These are phyloP conservation scores for Candida easanensis DNA, from an alignment of 805 yeast genomes.

Conservation along the genomic window DNA sequence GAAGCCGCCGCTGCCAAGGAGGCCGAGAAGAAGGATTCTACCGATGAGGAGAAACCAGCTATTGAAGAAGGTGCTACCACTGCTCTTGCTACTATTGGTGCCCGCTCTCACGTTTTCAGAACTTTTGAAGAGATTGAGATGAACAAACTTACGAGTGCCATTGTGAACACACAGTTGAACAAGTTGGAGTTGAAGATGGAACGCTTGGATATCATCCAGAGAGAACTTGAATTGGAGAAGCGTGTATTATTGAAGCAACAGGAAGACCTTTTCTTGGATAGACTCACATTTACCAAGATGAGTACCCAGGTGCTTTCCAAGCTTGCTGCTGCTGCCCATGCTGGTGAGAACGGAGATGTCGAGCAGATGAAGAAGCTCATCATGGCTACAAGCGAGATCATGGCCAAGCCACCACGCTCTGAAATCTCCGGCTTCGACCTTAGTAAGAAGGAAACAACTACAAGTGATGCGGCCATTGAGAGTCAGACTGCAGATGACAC, in stretches of 20 bases:
- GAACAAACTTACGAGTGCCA: conserved; percentile 53
- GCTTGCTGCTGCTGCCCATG: conserved; percentile 28
- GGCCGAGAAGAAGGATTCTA: conserved; percentile 10
- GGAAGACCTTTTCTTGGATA: conserved; percentile 62
- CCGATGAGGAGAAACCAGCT: conserved; percentile 39
- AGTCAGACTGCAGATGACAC: conserved; percentile 30
- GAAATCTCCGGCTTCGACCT: conserved; percentile 24
- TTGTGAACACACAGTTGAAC: conserved; percentile 59
- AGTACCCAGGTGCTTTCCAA: conserved; percentile 50
- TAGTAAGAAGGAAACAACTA: conserved; percentile 18
- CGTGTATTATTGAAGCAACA: conserved; percentile 58
- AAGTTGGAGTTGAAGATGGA: conserved; percentile 63
- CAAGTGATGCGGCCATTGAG: conserved; percentile 16
- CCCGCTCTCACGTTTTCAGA: conserved; percentile 76
- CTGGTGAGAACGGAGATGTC: conserved; percentile 2
- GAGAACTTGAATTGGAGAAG: conserved; percentile 61
- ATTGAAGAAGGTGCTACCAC: conserved; percentile 19
- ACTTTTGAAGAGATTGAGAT: conserved; percentile 77
- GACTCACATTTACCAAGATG: conserved; percentile 62
- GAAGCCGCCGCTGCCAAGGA: conserved; percentile 20
- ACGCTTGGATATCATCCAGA: conserved; percentile 60
- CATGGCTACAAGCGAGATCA: conserved; percentile 25
- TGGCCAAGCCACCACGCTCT: conserved; percentile 32
- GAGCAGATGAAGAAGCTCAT: conserved; percentile 16
- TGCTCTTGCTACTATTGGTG: conserved; percentile 44